Evolutionary conservation across 2,329 filamentous ascomycete species (phyloP).

Genomic region (Sporothrix humicola): DNA sequence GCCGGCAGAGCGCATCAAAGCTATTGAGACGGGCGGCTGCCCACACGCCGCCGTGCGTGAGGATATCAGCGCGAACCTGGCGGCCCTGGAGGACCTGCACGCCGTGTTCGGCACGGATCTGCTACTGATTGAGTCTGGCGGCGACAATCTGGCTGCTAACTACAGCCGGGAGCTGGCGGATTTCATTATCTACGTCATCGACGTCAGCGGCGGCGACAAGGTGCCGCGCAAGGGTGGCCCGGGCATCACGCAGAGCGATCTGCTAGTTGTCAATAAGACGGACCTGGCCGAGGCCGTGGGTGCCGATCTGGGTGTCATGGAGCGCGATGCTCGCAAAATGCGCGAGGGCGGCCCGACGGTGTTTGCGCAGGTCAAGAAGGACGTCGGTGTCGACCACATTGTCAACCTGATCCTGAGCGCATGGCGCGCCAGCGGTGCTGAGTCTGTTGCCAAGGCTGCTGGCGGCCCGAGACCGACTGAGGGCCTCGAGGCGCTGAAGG

Average conservation of each 20-base stretch:
- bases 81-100: slow-evolving; percentile 89
- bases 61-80: slow-evolving; percentile 92
- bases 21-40: slow-evolving; percentile 97
- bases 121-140: slow-evolving; percentile 91
- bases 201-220: slow-evolving; percentile 96
- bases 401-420: slow-evolving; percentile 86
- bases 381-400: slow-evolving; percentile 83
- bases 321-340: slow-evolving; percentile 91
- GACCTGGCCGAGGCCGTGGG: slow-evolving; percentile 90
- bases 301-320: slow-evolving; percentile 91
- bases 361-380: slow-evolving; percentile 96
- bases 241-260: slow-evolving; percentile 93
- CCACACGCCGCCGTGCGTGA: slow-evolving; percentile 97
- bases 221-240: slow-evolving; percentile 94
- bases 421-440: slow-evolving; percentile 88
- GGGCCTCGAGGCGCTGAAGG: slow-evolving; percentile 56
- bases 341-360: slow-evolving; percentile 93
- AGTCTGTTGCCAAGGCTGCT: slow-evolving; percentile 58
- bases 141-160: slow-evolving; percentile 96
- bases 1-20: slow-evolving; percentile 80
- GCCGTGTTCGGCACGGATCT: slow-evolving; percentile 80
- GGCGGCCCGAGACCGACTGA: slow-evolving; percentile 65
- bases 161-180: slow-evolving; percentile 94
- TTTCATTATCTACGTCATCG: slow-evolving; percentile 98
- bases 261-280: slow-evolving; percentile 96